A percentile compares a stretch with the other conserved stretches of the same genome.
Evolutionary conservation across 257 asterid species (phyloP).

Genomic region (Salvia miltiorrhiza): DNA sequence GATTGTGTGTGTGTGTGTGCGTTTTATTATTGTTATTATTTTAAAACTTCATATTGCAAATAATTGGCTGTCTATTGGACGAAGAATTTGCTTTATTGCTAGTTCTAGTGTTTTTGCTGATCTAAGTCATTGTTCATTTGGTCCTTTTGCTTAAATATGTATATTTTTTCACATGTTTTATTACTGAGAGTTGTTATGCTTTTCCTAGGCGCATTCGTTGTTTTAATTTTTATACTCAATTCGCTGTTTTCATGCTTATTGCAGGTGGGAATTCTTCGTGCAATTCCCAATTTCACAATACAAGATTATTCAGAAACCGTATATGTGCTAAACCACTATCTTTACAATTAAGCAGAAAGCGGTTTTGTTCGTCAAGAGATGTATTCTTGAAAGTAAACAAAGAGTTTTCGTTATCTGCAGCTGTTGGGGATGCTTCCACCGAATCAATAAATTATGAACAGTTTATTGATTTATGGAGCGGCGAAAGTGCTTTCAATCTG

Average conservation of each 20-base stretch:
- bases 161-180: not conserved
- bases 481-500: slow-evolving; percentile 21
- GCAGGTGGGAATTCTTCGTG: slow-evolving; percentile 38
- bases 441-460: slow-evolving; percentile 48
- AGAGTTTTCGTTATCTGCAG: slow-evolving; percentile 18
- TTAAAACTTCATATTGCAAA: not conserved
- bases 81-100: not conserved
- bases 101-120: not conserved
- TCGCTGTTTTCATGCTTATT: slow-evolving; percentile 7
- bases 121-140: no score
- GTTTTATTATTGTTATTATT: no score
- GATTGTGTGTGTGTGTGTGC: not conserved
- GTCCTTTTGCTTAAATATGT: not conserved
- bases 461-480: slow-evolving; percentile 32
- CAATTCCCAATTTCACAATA: slow-evolving; percentile 19
- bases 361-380: slow-evolving; percentile 24
- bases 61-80: not conserved
- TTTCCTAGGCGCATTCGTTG: no score
- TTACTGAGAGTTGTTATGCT: not conserved
- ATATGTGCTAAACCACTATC: slow-evolving; percentile 25
- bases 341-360: slow-evolving; percentile 31
- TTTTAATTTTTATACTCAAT: not conserved
- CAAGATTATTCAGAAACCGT: slow-evolving; percentile 24
- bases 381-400: slow-evolving; percentile 22
- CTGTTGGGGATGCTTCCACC: slow-evolving; percentile 47